Evolutionary conservation across 768 basidiomycete species (phyloP).

Genomic region (Cystofilobasidium bisporidii): DNA sequence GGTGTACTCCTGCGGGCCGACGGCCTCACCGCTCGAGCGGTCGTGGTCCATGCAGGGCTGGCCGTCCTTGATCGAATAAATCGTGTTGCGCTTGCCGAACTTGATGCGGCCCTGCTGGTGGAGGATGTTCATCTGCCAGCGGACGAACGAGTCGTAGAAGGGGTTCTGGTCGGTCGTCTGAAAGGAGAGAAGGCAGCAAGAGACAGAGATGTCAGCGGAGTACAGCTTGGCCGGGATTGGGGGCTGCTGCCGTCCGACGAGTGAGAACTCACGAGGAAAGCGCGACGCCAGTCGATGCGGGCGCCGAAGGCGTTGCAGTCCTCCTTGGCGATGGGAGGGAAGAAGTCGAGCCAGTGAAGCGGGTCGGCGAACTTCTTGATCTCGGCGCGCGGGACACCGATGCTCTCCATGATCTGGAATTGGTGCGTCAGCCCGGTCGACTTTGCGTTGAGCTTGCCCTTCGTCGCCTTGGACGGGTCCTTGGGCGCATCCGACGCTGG

Average conservation of each 20-base stretch:
- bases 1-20: conserved; percentile 93
- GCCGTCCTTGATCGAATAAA: conserved; percentile 96
- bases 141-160: conserved; percentile 92
- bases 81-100: conserved; percentile 95
- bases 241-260: too few species aligned
- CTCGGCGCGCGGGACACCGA: conserved; percentile 67
- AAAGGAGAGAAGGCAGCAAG: not conserved
- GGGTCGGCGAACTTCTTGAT: conserved; percentile 97
- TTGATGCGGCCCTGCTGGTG: conserved; percentile 82
- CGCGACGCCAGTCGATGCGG: conserved; percentile 91
- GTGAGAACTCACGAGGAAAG: conserved; percentile 84
- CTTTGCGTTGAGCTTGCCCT: conserved; percentile 89
- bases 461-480: conserved; percentile 64
- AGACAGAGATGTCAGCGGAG: not conserved
- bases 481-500: conserved; percentile 31
- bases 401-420: conserved; percentile 97
- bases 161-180: conserved; percentile 67
- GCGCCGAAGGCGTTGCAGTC: conserved; percentile 86
- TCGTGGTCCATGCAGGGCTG: conserved; percentile 99
- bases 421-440: conserved; percentile 89
- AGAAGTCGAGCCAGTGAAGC: conserved; percentile 82
- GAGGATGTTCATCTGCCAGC: conserved; percentile 96
- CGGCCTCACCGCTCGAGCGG: conserved; percentile 83
- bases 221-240: too few species aligned
- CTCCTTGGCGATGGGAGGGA: conserved; percentile 81